Conservation (phyloP, 2,329 filamentous ascomycete genomes). For the Aureobasidium sp. region DNA sequence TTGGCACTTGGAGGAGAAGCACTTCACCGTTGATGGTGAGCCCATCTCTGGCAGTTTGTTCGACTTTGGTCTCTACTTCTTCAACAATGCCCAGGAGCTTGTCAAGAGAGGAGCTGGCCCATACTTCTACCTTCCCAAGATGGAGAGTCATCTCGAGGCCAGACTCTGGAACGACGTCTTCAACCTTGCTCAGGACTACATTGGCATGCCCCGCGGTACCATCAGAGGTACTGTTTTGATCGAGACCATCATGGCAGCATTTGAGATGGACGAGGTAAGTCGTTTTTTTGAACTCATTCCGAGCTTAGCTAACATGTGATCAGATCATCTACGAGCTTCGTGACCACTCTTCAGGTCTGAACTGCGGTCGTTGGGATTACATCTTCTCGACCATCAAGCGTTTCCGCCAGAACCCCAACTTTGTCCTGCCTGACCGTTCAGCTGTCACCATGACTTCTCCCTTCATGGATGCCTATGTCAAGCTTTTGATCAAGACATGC, state of each 20-base stretch:
- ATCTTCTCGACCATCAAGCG: slow-evolving; percentile 99
- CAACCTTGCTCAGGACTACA: slow-evolving; percentile 89
- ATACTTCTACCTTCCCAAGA: slow-evolving; percentile 97
- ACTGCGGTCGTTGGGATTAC: slow-evolving; percentile 99
- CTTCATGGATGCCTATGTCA: slow-evolving; percentile 97
- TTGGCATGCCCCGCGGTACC: slow-evolving; percentile 80
- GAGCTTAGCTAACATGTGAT: neutral
- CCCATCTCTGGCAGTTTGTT: slow-evolving; percentile 88
- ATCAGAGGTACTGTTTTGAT: slow-evolving; percentile 94
- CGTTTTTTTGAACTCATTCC: too few relatives aligned
- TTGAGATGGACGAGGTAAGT: slow-evolving; percentile 88
- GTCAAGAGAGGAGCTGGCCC: slow-evolving; percentile 77
- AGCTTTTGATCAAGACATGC: slow-evolving; percentile 96
- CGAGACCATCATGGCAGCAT: slow-evolving; percentile 94
- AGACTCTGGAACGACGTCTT: slow-evolving; percentile 97
- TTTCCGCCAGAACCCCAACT: slow-evolving; percentile 89
- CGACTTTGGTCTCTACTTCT: slow-evolving; percentile 98
- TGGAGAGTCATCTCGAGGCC: slow-evolving; percentile 96
- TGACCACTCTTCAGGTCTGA: slow-evolving; percentile 90
- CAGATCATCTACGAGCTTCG: slow-evolving; percentile 96
- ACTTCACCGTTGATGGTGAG: slow-evolving; percentile 91
- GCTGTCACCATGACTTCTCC: slow-evolving; percentile 95
- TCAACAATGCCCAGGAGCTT: slow-evolving; percentile 90
- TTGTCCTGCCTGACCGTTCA: slow-evolving; percentile 85
- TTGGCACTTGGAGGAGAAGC: slow-evolving; percentile 98